Conservation (phyloP, 306 rosid genomes). For the Citrullus amarus region DNA sequence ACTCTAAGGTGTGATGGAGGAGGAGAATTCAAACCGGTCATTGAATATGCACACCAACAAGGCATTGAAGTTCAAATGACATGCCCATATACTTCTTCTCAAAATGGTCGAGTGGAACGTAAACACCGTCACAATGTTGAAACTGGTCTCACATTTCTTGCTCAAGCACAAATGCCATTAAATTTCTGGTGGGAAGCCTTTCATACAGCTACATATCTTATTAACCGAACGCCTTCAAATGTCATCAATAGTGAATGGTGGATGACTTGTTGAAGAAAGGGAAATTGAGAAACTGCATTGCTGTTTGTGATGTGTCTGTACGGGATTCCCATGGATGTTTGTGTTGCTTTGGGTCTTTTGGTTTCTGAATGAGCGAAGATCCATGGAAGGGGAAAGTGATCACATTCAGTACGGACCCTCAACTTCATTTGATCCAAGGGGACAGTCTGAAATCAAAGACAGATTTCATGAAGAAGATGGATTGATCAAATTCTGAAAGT, state of each 20-base stretch:
- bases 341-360: conserved; percentile 22
- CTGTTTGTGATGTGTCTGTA: conserved; percentile 18
- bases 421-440: conserved; percentile 25
- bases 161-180: too few relatives aligned
- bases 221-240: too few relatives aligned
- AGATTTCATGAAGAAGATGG: conserved; percentile 6
- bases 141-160: too few relatives aligned
- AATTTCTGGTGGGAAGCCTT: too few relatives aligned
- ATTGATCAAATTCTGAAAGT: conserved; percentile 20
- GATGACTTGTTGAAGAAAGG: conserved; percentile 22
- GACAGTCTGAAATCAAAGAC: conserved; percentile 7
- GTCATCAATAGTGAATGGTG: conserved; percentile 11
- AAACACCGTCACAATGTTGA: too few relatives aligned
- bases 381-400: conserved; percentile 39
- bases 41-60: too few relatives aligned
- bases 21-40: too few relatives aligned
- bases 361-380: conserved; percentile 28
- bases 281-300: conserved; percentile 21
- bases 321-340: conserved; percentile 30
- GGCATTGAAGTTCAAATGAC: too few relatives aligned
- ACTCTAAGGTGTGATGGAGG: too few relatives aligned
- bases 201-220: too few relatives aligned
- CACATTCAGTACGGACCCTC: conserved; percentile 15
- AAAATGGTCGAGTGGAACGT: too few relatives aligned
- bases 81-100: too few relatives aligned